Conservation (phyloP, 306 rosid genomes). For the Citrullus mucosospermus region DNA sequence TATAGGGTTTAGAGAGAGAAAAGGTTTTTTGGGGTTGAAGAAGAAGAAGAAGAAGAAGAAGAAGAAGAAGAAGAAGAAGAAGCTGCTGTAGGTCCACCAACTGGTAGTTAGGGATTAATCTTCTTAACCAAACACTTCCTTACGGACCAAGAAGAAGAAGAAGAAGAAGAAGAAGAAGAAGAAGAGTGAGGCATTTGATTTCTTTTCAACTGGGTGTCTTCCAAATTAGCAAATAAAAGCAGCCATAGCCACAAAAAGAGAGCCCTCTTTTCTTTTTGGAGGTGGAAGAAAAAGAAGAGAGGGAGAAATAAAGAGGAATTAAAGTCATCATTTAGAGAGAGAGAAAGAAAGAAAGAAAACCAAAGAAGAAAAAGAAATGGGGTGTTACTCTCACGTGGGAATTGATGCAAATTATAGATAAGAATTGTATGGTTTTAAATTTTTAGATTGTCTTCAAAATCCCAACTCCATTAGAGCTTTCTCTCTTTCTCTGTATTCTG, state of each 20-base stretch:
- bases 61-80: neutral
- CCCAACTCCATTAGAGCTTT: neutral
- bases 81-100: conserved; percentile 41
- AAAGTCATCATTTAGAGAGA: conserved; percentile 22
- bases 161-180: conserved; percentile 1
- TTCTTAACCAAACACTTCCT: conserved; percentile 36
- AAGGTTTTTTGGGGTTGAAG: conserved; percentile 22
- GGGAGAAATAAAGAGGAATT: conserved; percentile 4
- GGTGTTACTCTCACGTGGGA: conserved; percentile 44
- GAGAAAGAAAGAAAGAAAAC: neutral
- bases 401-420: conserved; percentile 25
- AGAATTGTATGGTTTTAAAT: conserved; percentile 28
- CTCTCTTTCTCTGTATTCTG: neutral
- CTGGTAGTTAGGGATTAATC: conserved; percentile 66
- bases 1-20: conserved; percentile 2
- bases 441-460: conserved; percentile 10
- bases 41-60: conserved; percentile 5
- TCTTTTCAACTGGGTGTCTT: conserved; percentile 7
- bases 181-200: conserved; percentile 2
- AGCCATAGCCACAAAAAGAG: conserved; percentile 9
- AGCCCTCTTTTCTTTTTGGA: conserved; percentile 8
- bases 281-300: conserved; percentile 2
- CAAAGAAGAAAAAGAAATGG: neutral
- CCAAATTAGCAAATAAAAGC: conserved; percentile 5
- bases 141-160: conserved; percentile 5